Evolutionary conservation across 495 filamentous ascomycete genomes (phyloP).

Genomic region (Podospora australis): DNA sequence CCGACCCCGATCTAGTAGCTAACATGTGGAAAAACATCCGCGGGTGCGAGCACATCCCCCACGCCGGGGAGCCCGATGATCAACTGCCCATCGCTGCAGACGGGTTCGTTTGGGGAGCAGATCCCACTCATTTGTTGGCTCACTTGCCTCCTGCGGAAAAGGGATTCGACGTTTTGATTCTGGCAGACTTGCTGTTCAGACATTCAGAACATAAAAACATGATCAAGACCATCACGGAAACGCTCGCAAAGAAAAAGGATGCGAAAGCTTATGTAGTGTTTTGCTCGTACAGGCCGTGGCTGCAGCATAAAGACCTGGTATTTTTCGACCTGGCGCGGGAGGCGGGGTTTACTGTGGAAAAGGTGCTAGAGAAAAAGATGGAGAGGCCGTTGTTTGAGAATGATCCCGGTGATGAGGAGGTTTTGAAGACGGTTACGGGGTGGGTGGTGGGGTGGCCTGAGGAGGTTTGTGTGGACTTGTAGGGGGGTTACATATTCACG

Average conservation of each 20-base stretch:
- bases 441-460: slow-evolving; percentile 57
- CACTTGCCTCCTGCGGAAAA: slow-evolving; percentile 31
- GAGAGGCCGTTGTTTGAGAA: slow-evolving; percentile 81
- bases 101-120: slow-evolving; percentile 76
- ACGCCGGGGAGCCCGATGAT: slow-evolving; percentile 11
- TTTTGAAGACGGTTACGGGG: slow-evolving; percentile 75
- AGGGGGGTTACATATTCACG: too few species aligned
- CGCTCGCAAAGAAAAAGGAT: slow-evolving; percentile 47
- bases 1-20: slow-evolving; percentile 68
- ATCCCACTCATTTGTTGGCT: slow-evolving; percentile 44
- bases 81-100: slow-evolving; percentile 40
- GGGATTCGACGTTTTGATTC: slow-evolving; percentile 71
- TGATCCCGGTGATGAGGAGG: slow-evolving; percentile 70
- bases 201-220: slow-evolving; percentile 77
- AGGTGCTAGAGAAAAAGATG: slow-evolving; percentile 74
- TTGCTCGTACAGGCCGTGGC: slow-evolving; percentile 87
- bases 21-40: slow-evolving; percentile 71
- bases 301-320: slow-evolving; percentile 70
- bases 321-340: slow-evolving; percentile 74
- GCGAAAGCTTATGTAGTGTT: slow-evolving; percentile 81
- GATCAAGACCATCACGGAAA: slow-evolving; percentile 58
- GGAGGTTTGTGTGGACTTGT: slow-evolving; percentile 15
- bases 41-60: slow-evolving; percentile 27
- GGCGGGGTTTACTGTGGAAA: slow-evolving; percentile 63
- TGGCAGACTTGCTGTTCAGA: slow-evolving; percentile 86